These are phyloP conservation scores for Basipetospora chlamydospora DNA, from an alignment of 2,329 filamentous ascomycete species.

Conservation along the genomic window DNA sequence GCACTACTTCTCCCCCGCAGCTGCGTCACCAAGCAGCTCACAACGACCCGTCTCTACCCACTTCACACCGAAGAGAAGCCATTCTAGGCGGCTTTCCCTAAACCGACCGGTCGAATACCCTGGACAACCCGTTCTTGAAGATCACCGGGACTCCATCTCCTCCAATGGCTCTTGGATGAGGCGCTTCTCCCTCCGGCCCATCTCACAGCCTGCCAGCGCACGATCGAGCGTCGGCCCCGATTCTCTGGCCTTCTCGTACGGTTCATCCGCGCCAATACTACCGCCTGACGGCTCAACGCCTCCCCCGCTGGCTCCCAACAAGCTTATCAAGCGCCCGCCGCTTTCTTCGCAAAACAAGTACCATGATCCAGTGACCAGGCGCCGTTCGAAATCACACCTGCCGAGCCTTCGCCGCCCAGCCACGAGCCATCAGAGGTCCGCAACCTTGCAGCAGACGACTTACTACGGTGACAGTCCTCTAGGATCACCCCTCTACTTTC, in stretches of 20 bases:
- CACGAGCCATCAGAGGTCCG: conserved; percentile 65
- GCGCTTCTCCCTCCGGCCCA: conserved; percentile 51
- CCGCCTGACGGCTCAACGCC: conserved; percentile 12
- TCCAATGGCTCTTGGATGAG: conserved; percentile 59
- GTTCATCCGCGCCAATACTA: conserved; percentile 51
- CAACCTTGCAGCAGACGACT: conserved; percentile 45
- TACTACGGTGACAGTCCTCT: background rate
- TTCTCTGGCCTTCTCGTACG: conserved; percentile 50
- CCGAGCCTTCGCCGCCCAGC: conserved; percentile 57
- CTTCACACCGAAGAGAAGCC: background rate
- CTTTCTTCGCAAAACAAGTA: conserved; percentile 32
- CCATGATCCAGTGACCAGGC: conserved; percentile 26
- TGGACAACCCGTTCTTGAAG: conserved; percentile 25
- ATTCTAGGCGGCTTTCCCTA: conserved; percentile 26
- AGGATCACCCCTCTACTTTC: background rate
- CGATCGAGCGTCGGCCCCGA: conserved; percentile 51
- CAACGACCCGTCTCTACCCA: background rate
- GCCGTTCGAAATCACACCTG: conserved; percentile 44
- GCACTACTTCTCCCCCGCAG: conserved; percentile 7
- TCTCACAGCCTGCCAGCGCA: conserved; percentile 51
- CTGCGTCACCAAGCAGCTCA: conserved; percentile 13
- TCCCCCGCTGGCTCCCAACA: conserved; percentile 48
- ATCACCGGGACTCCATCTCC: conserved; percentile 40
- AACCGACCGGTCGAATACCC: conserved; percentile 23
- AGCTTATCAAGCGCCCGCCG: conserved; percentile 60